Conservation (phyloP, 2,329 filamentous ascomycete species). For the Diaporthe citrichinensis region DNA sequence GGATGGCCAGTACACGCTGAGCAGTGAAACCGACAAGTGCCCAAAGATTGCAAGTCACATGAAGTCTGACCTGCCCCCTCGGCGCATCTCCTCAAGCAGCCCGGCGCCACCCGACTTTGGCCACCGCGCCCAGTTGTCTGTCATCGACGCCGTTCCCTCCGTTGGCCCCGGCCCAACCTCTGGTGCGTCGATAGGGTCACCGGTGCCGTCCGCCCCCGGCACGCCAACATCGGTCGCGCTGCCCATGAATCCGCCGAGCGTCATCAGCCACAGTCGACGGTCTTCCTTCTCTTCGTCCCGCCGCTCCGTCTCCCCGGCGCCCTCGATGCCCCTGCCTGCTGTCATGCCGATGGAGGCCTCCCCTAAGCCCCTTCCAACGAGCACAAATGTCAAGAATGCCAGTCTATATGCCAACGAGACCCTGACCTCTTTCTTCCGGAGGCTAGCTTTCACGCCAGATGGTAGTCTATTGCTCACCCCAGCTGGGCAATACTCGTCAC, state of each 20-base stretch:
- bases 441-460: slow-evolving; percentile 94
- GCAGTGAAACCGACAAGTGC: slow-evolving; percentile 73
- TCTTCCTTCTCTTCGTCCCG: slow-evolving; percentile 91
- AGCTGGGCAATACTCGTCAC: slow-evolving; percentile 92
- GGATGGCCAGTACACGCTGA: slow-evolving; percentile 91
- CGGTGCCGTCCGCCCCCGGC: slow-evolving; percentile 90
- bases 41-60: slow-evolving; percentile 84
- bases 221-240: slow-evolving; percentile 91
- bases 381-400: slow-evolving; percentile 80
- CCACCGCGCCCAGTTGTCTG: slow-evolving; percentile 74
- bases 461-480: slow-evolving; percentile 94
- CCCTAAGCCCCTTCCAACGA: slow-evolving; percentile 78
- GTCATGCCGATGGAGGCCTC: slow-evolving; percentile 95
- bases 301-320: slow-evolving; percentile 92
- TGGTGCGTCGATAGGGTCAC: slow-evolving; percentile 77
- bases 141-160: slow-evolving; percentile 63
- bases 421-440: slow-evolving; percentile 94
- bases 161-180: slow-evolving; percentile 35
- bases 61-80: slow-evolving; percentile 91
- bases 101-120: slow-evolving; percentile 89
- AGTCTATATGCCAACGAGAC: slow-evolving; percentile 97
- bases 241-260: slow-evolving; percentile 95
- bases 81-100: slow-evolving; percentile 91
- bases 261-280: slow-evolving; percentile 91
- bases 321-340: slow-evolving; percentile 92